These are phyloP conservation scores for Fusarium robinianum DNA, from an alignment of 2,329 filamentous ascomycete genomes.

Conservation along the genomic window DNA sequence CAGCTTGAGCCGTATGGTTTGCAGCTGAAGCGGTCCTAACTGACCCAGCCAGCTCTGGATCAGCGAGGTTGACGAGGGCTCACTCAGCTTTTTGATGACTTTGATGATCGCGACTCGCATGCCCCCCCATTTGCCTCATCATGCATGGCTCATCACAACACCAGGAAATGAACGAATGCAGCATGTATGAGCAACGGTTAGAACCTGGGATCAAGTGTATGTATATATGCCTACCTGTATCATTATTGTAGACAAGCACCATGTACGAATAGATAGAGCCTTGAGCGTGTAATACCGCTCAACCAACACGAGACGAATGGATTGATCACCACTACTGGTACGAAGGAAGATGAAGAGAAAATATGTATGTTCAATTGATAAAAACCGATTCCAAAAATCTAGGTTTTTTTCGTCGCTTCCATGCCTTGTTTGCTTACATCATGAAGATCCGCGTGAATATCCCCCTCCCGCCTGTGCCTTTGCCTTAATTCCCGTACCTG, in stretches of 20 bases:
- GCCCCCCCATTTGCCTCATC: not conserved
- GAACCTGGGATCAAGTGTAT: not conserved
- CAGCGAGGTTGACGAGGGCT: no score
- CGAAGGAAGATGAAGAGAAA: not conserved
- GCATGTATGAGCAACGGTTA: no score
- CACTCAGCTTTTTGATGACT: no score
- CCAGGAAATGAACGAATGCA: no score
- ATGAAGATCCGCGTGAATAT: slow-evolving; percentile 13
- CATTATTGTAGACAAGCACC: slow-evolving; percentile 7
- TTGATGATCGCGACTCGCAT: no score
- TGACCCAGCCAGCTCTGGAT: no score
- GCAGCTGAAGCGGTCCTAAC: no score
- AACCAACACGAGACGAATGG: no score
- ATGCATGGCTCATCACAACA: not conserved
- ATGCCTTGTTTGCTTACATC: slow-evolving; percentile 6
- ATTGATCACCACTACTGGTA: no score
- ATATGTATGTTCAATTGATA: not conserved
- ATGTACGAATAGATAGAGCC: slow-evolving; percentile 13
- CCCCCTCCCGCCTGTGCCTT: no score
- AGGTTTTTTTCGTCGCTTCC: not conserved
- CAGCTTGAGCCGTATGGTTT: slow-evolving; percentile 56
- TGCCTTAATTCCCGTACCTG: no score
- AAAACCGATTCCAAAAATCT: slow-evolving; percentile 5
- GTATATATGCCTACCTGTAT: slow-evolving; percentile 20
- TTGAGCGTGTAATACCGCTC: no score